Base-by-base conservation (phyloP, 305 asterid species). In the Salvia sclarea region DNA sequence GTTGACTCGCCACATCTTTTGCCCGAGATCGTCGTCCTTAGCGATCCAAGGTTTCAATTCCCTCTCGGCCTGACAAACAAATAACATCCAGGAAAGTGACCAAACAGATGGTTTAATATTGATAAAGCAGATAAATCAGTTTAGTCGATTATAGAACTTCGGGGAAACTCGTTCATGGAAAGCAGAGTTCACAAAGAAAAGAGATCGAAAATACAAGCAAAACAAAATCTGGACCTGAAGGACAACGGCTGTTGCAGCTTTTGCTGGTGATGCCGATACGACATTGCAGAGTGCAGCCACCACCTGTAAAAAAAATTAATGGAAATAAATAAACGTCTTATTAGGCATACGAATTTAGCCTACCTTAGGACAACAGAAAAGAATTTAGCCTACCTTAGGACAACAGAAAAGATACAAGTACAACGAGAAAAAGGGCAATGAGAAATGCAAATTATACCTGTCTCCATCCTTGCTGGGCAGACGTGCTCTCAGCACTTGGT, bases 401-500 rank as follows among this genome's bases (percentile, higher is more conserved):
- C 11, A 70, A 14, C 8, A 6, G 8, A 38, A 38, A 37, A 38
- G 33, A 6, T 4, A 38, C 13, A 11, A 9, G 2, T 13, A 37
- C 43, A 11, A 33, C 8, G 8, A 33, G 40, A 10, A 11, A 38
- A 38, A 28, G 4, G 14, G 14, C 14, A 38, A 38, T 38, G 44
- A 38, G n/a, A 38, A 38, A 38, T 10, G 14, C 44, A 38, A 38
- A 9, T 38, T 38, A 11, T 38, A 94, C 99, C 98, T 94, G 99
- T 67, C 98, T 87, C 99, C 99, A 94, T 78, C 99, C 99, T 84
- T 91, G 99, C 77, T 89, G 98, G 10, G 96, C 96, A 25, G 99
- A 95, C 20, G 98, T 95, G 83, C 99, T 89, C 82, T 88, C 99
- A 41, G 87, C 96, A 73, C 81, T 87, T 17, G 91, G 97, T 69